phyloP scores from a whole-genome alignment of 2,329 filamentous ascomycete species.

The Hyphodiscus sp. region DNA sequence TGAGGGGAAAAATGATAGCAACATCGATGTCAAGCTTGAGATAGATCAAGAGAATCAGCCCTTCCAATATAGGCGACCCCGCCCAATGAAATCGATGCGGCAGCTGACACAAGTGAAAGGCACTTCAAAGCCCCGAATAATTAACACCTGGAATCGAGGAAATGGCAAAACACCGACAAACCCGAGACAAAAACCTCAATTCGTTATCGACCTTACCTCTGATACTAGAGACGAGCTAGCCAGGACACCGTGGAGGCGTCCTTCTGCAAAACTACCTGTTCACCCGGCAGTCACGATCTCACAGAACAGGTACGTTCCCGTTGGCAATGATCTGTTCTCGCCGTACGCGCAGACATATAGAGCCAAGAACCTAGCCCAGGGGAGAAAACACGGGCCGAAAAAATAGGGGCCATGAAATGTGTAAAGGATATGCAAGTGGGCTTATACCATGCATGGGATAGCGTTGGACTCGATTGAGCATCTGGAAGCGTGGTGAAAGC shows the following conservation, averaged over 20 bases:
- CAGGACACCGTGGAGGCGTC: not conserved
- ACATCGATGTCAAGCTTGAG: not conserved
- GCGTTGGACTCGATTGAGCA: not conserved
- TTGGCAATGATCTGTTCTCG: conserved; percentile 16
- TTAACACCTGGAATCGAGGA: not conserved
- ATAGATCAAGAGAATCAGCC: not conserved
- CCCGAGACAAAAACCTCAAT: not conserved
- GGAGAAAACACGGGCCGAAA: not conserved
- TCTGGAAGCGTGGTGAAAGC: no score
- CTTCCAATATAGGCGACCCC: not conserved
- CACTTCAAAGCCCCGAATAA: not conserved
- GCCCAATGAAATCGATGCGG: no score
- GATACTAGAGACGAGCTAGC: conserved; percentile 8
- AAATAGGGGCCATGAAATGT: not conserved
- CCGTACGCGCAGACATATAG: conserved; percentile 16
- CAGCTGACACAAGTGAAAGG: no score
- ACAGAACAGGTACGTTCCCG: conserved; percentile 12
- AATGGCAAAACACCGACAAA: not conserved
- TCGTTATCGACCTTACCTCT: conserved; percentile 8
- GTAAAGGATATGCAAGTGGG: not conserved
- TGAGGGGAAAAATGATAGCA: no score
- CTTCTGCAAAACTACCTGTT: not conserved
- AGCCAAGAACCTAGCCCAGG: conserved; percentile 3
- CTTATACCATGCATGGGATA: not conserved
- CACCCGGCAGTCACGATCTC: not conserved